phyloP scores from a whole-genome alignment of 306 rosid genomes.

The Glycine latifolia region DNA sequence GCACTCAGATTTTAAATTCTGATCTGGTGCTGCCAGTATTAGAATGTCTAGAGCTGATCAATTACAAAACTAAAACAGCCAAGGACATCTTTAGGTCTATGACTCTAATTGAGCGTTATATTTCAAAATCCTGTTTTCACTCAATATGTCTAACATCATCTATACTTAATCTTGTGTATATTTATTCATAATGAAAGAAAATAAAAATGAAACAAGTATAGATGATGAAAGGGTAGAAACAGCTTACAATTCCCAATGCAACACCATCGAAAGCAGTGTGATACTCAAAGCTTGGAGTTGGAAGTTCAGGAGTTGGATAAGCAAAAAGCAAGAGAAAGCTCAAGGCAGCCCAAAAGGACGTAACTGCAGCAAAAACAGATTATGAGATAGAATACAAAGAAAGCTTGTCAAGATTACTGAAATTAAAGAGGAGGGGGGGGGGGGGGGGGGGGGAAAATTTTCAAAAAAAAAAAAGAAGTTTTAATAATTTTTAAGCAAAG shows the following conservation, averaged over 20 bases:
- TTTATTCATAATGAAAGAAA: constrained; percentile 27
- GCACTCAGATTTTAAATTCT: constrained; percentile 30
- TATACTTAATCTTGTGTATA: constrained; percentile 4
- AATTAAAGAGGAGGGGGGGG: neutral
- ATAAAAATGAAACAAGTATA: constrained; percentile 34
- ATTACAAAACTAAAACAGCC: constrained; percentile 14
- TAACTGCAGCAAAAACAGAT: constrained; percentile 67
- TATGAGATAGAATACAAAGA: constrained; percentile 33
- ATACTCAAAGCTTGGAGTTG: constrained; percentile 95
- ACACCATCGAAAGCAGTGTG: constrained; percentile 95
- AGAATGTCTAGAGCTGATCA: neutral
- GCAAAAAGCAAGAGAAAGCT: constrained; percentile 95
- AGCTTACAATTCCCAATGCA: constrained; percentile 95
- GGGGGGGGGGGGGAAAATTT: neutral
- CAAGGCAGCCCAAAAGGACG: constrained; percentile 77
- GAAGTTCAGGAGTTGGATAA: constrained; percentile 96
- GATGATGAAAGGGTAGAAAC: constrained; percentile 39
- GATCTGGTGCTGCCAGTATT: neutral
- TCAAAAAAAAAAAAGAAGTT: neutral
- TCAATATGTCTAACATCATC: constrained; percentile 23
- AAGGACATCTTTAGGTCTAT: constrained; percentile 34
- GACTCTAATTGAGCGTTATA: constrained; percentile 4
- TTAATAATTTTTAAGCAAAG: neutral
- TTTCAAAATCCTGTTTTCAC: constrained; percentile 24
- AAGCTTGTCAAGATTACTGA: constrained; percentile 22